Percentiles rank a stretch among this genome's conserved stretches.
Conservation (phyloP, 2,329 filamentous ascomycete genomes). For the Chalaropsis ovoidea region DNA sequence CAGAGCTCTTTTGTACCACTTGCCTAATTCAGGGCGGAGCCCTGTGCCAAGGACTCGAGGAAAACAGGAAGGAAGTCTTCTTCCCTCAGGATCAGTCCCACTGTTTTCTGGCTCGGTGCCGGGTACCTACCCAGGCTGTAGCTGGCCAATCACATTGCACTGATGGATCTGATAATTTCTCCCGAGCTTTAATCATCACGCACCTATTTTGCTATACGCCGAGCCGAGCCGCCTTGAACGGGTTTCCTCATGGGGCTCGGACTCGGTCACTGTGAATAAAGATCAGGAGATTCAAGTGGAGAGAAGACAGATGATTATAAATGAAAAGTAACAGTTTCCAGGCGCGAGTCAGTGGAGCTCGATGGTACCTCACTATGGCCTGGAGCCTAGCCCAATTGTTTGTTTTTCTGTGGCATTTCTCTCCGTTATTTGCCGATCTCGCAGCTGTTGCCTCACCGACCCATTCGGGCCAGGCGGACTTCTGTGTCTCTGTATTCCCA, state of each 20-base stretch:
- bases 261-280: no score
- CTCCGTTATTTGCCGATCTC: neutral
- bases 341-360: neutral
- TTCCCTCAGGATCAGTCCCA: neutral
- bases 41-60: neutral
- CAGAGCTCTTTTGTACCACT: neutral
- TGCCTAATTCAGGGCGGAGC: neutral
- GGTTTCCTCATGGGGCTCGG: no score
- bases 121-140: no score
- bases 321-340: no score
- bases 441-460: neutral
- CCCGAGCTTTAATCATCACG: neutral
- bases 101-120: no score
- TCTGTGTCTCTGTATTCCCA: neutral
- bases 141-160: neutral
- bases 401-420: neutral
- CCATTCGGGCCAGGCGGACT: no score
- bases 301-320: no score
- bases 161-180: constrained; percentile 3
- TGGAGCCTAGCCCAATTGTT: neutral
- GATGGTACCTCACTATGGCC: neutral
- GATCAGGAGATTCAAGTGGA: no score
- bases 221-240: neutral
- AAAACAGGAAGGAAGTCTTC: neutral
- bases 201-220: neutral